Base-by-base conservation (phyloP, 306 rosid genomes). In the Casuarina equisetifolia region DNA sequence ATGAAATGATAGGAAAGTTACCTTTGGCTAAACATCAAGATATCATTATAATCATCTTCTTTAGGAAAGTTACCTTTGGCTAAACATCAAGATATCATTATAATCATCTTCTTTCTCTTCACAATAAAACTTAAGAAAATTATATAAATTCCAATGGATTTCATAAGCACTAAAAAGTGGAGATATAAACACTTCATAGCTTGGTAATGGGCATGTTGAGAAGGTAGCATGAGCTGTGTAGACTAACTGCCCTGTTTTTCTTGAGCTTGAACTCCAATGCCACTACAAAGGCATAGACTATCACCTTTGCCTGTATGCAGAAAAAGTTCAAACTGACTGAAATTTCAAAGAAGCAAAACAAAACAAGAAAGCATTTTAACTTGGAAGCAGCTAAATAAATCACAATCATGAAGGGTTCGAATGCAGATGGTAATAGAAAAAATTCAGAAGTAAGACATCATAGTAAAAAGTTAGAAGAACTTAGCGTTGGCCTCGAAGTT, bases 291-390 rank as follows among this genome's bases (percentile, higher is more conserved):
- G 86, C 91, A 57, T 88, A 83, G 69, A 86, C 87, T 36, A 75
- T 49, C 79, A 92, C 89, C 81, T 92, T 93, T 10, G 91, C 88
- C 98, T 90, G 88, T 42, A 74, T 59, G 13, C 4, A 36, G 40
- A 51, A 78, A 70, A 35, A 78, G 82, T 55, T 4, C 82, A 39
- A 20, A 2, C 13, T 19, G 6, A 20, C 15, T 9, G 19, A 6
- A 19, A 68, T 10, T 67, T 70, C 53, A 20, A 6, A 15, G 38
- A 2, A 49, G 48, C 5, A 5, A 7, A 19, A 63, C 11, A 32
- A 25, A 25, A 43, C 8, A 62, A 76, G 44, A 16, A 25, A 15
- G 15, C 59, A 38, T 39, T 39, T 16, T 20, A 73, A 9, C 36
- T 43, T 73, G 50, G 36, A 62, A 12, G 42, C 44, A 62, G 68